phyloP scores from a whole-genome alignment of 192 early-diverging fungal species.

The Coemansia sp. region DNA sequence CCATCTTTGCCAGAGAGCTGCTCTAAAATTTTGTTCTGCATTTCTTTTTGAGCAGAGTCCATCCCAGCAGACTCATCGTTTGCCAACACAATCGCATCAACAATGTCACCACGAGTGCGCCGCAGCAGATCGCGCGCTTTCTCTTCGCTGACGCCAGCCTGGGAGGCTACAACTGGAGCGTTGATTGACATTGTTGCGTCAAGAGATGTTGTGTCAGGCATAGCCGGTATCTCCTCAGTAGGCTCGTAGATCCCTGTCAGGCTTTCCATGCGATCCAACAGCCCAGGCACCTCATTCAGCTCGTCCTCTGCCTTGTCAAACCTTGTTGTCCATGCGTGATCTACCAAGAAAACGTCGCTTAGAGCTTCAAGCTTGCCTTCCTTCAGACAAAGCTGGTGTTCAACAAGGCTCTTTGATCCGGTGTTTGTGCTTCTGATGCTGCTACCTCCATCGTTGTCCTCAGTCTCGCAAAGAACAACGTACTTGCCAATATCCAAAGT shows the following conservation, averaged over 20 bases:
- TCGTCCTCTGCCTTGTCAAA: slow-evolving; percentile 57
- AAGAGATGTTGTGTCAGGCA: slow-evolving; percentile 33
- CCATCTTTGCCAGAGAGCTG: slow-evolving; percentile 29
- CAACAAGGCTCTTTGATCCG: slow-evolving; percentile 5
- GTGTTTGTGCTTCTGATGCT: not conserved
- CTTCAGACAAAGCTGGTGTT: slow-evolving; percentile 29
- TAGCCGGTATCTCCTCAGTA: slow-evolving; percentile 29
- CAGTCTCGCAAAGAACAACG: slow-evolving; percentile 26
- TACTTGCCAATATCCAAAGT: slow-evolving; percentile 44
- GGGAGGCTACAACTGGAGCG: slow-evolving; percentile 59
- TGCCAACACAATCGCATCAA: slow-evolving; percentile 65
- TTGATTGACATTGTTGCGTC: slow-evolving; percentile 34
- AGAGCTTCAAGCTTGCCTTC: slow-evolving; percentile 27
- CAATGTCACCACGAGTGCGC: slow-evolving; percentile 57
- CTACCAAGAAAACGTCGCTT: slow-evolving; percentile 68
- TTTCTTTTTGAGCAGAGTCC: slow-evolving; percentile 4
- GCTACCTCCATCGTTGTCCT: not conserved
- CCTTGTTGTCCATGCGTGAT: slow-evolving; percentile 74
- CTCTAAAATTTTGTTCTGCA: slow-evolving; percentile 37
- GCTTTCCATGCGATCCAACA: slow-evolving; percentile 64
- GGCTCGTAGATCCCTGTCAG: slow-evolving; percentile 62
- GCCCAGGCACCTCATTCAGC: slow-evolving; percentile 54
- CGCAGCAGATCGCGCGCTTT: slow-evolving; percentile 60
- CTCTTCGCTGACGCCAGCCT: slow-evolving; percentile 58
- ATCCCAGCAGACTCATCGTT: slow-evolving; percentile 9